Percentiles rank a stretch among this genome's conserved stretches.
phyloP scores from a whole-genome alignment of 2,329 filamentous ascomycete species.

The Sporothrix pallida region DNA sequence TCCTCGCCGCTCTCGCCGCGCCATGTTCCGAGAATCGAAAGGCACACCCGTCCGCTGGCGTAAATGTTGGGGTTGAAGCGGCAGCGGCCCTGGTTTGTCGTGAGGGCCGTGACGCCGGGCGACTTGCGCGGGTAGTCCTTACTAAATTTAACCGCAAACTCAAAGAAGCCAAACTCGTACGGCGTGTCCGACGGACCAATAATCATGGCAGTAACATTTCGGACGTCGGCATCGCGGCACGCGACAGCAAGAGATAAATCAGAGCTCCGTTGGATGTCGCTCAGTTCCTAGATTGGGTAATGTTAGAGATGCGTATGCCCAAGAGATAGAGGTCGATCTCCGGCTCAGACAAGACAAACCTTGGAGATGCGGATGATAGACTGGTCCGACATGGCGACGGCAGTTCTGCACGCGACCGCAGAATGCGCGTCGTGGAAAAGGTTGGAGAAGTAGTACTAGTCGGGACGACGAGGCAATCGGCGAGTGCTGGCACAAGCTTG shows the following conservation, averaged over 20 bases:
- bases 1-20: conserved; percentile 86
- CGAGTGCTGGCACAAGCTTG: conserved; percentile 3
- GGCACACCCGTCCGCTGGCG: conserved; percentile 84
- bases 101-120: conserved; percentile 69
- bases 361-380: conserved; percentile 31
- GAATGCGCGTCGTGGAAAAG: conserved; percentile 1
- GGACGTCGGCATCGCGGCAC: conserved; percentile 85
- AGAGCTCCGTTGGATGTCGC: conserved; percentile 79
- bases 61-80: conserved; percentile 99
- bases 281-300: conserved; percentile 68
- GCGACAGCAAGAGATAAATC: conserved; percentile 92
- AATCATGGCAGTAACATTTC: conserved; percentile 84
- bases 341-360: conserved; percentile 17
- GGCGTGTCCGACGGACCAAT: conserved; percentile 92
- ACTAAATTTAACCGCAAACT: conserved; percentile 46
- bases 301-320: too few relatives aligned
- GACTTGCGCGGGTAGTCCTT: conserved; percentile 80
- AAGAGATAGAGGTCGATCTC: too few relatives aligned
- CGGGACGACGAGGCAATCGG: not conserved
- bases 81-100: conserved; percentile 85
- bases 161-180: conserved; percentile 97
- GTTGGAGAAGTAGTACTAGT: not conserved
- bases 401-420: conserved; percentile 27
- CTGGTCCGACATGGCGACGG: conserved; percentile 72
- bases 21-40: conserved; percentile 80